A percentile compares a stretch with the other conserved stretches of the same genome.
Evolutionary conservation across 192 early-diverging fungal species (phyloP).

Genomic region (Coemansia sp.): DNA sequence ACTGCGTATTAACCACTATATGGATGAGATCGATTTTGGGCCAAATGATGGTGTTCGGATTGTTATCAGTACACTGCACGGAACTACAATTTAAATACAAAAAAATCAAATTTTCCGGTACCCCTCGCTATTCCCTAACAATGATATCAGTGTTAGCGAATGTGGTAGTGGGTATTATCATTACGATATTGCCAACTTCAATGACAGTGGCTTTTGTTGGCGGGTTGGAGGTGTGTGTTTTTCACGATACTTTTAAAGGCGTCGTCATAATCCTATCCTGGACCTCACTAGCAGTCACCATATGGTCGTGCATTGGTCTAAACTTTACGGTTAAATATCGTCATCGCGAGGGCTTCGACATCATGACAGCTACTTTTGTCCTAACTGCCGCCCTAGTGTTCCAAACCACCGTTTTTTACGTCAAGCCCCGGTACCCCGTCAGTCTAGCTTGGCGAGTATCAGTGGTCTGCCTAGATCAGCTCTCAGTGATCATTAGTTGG

Average conservation of each 20-base stretch:
- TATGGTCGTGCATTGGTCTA: neutral
- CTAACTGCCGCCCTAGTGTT: slow-evolving; percentile 3
- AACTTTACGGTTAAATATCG: neutral
- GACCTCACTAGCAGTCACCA: neutral
- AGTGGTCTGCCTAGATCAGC: slow-evolving; percentile 25
- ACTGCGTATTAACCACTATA: slow-evolving; percentile 29
- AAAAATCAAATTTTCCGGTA: neutral
- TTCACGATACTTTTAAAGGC: slow-evolving; percentile 26
- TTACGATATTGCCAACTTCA: slow-evolving; percentile 5
- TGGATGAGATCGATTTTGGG: slow-evolving; percentile 45
- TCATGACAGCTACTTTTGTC: neutral
- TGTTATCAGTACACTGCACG: slow-evolving; percentile 1
- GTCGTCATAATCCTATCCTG: slow-evolving; percentile 7
- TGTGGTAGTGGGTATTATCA: slow-evolving; percentile 8
- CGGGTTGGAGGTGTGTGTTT: slow-evolving; percentile 18
- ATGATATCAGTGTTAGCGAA: neutral
- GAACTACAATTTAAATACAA: slow-evolving; percentile 9
- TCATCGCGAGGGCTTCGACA: slow-evolving; percentile 6
- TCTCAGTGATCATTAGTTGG: slow-evolving; percentile 19
- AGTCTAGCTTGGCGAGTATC: slow-evolving; percentile 20
- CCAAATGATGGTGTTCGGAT: slow-evolving; percentile 4
- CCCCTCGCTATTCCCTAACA: neutral
- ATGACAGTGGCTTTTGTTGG: slow-evolving; percentile 14
- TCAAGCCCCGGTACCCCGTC: slow-evolving; percentile 19
- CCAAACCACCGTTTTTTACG: slow-evolving; percentile 25